Conservation (phyloP, 2,329 filamentous ascomycete species). For the Pseudogymnoascus verrucosus region DNA sequence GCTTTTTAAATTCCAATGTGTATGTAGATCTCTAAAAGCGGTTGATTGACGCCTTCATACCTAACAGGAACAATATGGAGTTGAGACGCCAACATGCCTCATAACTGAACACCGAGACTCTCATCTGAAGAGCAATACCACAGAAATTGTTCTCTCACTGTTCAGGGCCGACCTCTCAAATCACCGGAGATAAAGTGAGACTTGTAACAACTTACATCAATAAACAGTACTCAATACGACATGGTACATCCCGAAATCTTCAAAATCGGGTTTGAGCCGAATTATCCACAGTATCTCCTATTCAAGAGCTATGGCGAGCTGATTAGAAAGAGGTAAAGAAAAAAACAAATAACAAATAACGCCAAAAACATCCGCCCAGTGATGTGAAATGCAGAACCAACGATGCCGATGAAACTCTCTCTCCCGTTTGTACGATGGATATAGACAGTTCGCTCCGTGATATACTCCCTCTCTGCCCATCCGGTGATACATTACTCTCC, state of each 20-base stretch:
- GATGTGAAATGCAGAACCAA: neutral
- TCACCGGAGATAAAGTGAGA: neutral
- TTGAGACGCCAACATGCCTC: neutral
- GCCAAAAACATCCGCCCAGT: neutral
- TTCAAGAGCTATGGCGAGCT: neutral
- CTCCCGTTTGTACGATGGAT: neutral
- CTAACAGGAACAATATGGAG: neutral
- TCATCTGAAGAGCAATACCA: neutral
- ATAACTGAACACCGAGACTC: neutral
- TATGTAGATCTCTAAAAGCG: neutral
- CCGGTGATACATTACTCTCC: neutral
- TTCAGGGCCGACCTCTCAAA: neutral
- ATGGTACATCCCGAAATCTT: neutral
- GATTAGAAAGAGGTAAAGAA: neutral
- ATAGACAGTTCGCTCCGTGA: neutral
- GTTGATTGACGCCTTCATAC: neutral
- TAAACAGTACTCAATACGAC: neutral
- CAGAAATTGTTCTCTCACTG: neutral
- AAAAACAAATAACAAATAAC: neutral
- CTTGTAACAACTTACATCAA: neutral
- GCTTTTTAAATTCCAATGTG: neutral
- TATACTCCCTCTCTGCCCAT: neutral
- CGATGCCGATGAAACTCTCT: neutral
- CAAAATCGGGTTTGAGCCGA: neutral
- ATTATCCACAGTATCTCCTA: neutral